phyloP scores from a whole-genome alignment of 2,329 filamentous ascomycete species.

The Aspergillus spinulosporus region DNA sequence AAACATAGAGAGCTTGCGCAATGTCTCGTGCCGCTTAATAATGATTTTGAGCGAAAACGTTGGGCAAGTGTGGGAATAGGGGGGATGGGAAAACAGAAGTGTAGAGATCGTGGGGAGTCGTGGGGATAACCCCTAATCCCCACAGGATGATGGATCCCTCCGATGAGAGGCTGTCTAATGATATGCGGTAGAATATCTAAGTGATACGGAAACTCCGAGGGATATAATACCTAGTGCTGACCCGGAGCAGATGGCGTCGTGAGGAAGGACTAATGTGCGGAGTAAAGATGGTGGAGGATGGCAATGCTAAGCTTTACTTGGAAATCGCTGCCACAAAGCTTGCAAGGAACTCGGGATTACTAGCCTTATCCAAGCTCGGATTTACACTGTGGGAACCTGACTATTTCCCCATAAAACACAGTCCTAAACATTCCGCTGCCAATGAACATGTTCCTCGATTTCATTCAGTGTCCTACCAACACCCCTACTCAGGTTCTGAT shows the following conservation, averaged over 20 bases:
- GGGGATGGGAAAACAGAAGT: neutral
- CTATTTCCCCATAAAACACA: too few relatives aligned
- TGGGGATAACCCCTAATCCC: neutral
- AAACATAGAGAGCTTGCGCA: neutral
- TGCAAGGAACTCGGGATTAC: neutral
- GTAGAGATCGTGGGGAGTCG: conserved; percentile 9
- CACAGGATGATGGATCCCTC: neutral
- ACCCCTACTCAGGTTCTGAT: too few relatives aligned
- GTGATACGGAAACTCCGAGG: too few relatives aligned
- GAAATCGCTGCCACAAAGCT: neutral
- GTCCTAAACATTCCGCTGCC: too few relatives aligned
- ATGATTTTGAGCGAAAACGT: neutral
- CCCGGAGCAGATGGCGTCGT: too few relatives aligned
- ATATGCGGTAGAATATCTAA: too few relatives aligned
- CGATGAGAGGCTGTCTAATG: neutral
- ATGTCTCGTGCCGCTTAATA: neutral
- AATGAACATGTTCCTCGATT: too few relatives aligned
- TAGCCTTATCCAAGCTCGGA: neutral
- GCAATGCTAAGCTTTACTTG: neutral
- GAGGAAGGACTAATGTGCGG: neutral
- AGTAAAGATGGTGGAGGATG: neutral
- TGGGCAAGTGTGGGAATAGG: conserved; percentile 3
- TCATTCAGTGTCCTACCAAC: too few relatives aligned
- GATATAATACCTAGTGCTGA: too few relatives aligned
- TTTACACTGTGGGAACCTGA: too few relatives aligned